These are phyloP conservation scores for Byssochlamys sp. DNA, from an alignment of 2,329 filamentous ascomycete species.

Conservation along the genomic window DNA sequence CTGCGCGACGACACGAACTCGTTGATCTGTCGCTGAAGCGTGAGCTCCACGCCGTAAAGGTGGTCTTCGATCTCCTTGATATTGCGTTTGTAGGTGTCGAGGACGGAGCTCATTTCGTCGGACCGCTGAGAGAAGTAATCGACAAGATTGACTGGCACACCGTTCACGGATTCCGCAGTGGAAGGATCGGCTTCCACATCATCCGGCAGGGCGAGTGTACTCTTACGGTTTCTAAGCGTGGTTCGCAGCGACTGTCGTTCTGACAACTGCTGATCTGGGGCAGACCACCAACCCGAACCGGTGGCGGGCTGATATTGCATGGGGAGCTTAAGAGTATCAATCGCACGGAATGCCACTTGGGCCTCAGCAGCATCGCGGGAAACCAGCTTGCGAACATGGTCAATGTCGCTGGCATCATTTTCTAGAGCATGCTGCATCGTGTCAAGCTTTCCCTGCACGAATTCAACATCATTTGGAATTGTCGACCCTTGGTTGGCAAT, in stretches of 20 bases:
- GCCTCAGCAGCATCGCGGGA: conserved; percentile 61
- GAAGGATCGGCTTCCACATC: conserved; percentile 32
- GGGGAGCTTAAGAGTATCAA: conserved; percentile 66
- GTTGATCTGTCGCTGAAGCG: conserved; percentile 51
- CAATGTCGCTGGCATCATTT: conserved; percentile 53
- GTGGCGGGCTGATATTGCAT: conserved; percentile 48
- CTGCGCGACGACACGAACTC: conserved; percentile 39
- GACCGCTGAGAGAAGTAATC: conserved; percentile 54
- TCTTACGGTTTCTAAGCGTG: conserved; percentile 26
- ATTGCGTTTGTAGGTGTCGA: conserved; percentile 49
- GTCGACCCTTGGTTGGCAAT: conserved; percentile 56
- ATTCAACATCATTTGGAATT: conserved; percentile 56
- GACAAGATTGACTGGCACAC: conserved; percentile 51
- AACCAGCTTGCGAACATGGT: conserved; percentile 46
- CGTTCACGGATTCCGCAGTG: conserved; percentile 36
- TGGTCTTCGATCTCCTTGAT: conserved; percentile 57
- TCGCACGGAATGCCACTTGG: conserved; percentile 60
- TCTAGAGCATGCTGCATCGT: conserved; percentile 55
- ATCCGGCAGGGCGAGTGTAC: conserved; percentile 40
- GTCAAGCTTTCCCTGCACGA: conserved; percentile 52
- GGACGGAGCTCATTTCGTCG: conserved; percentile 52
- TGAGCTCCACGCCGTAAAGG: conserved; percentile 53
- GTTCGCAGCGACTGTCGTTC: conserved; percentile 31
- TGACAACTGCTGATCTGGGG: conserved; percentile 29
- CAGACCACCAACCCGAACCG: conserved; percentile 31